Percentiles rank a stretch among this genome's conserved stretches.
Conservation (phyloP, 2,329 filamentous ascomycete species). For the Beauveria asiatica region DNA sequence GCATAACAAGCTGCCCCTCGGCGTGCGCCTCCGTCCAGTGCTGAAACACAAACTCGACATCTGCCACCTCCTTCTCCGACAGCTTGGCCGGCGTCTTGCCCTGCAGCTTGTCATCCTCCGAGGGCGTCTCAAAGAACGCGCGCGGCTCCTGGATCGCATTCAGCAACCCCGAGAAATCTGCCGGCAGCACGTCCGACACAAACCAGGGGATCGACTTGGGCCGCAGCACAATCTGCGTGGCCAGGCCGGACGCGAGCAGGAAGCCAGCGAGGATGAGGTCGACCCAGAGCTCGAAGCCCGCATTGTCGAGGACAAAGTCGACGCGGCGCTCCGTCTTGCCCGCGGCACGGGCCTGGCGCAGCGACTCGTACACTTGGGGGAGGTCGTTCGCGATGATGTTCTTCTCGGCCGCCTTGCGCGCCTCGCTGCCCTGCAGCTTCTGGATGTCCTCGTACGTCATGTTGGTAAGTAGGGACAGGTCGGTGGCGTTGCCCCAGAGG, state of each 20-base stretch:
- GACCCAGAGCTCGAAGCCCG: conserved; percentile 94
- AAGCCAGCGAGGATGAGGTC: conserved; percentile 90
- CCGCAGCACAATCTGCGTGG: conserved; percentile 79
- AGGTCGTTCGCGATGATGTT: conserved; percentile 91
- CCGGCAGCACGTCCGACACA: conserved; percentile 85
- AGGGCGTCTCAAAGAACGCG: conserved; percentile 66
- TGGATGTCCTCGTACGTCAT: conserved; percentile 94
- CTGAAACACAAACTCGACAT: conserved; percentile 69
- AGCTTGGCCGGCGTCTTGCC: conserved; percentile 53
- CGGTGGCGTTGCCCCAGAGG: conserved; percentile 94
- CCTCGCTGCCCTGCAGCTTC: conserved; percentile 83
- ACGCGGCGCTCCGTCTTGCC: conserved; percentile 65
- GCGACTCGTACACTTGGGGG: conserved; percentile 57
- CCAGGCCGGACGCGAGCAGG: conserved; percentile 73
- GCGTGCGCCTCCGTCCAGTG: conserved; percentile 74
- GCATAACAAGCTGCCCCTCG: conserved; percentile 74
- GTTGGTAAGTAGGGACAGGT: conserved; percentile 82
- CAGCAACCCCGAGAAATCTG: conserved; percentile 77
- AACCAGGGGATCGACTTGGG: conserved; percentile 98
- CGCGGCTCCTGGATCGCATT: conserved; percentile 70
- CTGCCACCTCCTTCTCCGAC: conserved; percentile 54
- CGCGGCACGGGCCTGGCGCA: conserved; percentile 56
- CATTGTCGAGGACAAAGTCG: conserved; percentile 94
- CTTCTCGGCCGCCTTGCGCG: conserved; percentile 76
- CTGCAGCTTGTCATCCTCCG: conserved; percentile 54